Evolutionary conservation across 2,329 filamentous ascomycete species (phyloP).

Genomic region (Claviceps sp.): DNA sequence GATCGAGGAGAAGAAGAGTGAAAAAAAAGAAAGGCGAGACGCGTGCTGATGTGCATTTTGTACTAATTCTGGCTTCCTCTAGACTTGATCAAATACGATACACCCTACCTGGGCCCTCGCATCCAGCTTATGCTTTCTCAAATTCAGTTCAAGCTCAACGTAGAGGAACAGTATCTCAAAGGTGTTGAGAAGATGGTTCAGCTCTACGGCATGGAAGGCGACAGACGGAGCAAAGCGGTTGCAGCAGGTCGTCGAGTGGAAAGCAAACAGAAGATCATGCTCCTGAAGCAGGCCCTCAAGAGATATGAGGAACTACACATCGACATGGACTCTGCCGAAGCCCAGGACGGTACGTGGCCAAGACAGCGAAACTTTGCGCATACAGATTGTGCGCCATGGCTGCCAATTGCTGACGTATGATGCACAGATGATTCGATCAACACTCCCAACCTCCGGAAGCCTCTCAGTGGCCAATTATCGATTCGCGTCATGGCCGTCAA

Average conservation of each 20-base stretch:
- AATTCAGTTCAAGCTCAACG: slow-evolving; percentile 95
- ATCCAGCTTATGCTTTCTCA: slow-evolving; percentile 99
- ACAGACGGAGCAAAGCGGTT: slow-evolving; percentile 88
- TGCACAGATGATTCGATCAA: slow-evolving; percentile 84
- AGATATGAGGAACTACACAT: slow-evolving; percentile 96
- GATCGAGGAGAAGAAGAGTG: not conserved
- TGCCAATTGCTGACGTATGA: not conserved
- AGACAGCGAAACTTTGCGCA: not conserved
- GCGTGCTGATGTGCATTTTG: not conserved
- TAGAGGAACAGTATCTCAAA: slow-evolving; percentile 97
- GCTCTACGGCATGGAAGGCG: slow-evolving; percentile 92
- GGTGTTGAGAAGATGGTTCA: slow-evolving; percentile 99
- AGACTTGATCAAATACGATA: slow-evolving; percentile 99
- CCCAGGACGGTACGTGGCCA: slow-evolving; percentile 57
- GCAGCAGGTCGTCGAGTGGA: slow-evolving; percentile 81
- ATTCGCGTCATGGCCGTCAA: slow-evolving; percentile 80
- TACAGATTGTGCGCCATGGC: not conserved
- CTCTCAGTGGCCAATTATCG: slow-evolving; percentile 80
- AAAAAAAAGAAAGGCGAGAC: not conserved
- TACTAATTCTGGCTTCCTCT: not conserved
- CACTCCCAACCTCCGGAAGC: slow-evolving; percentile 86
- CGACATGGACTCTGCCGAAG: slow-evolving; percentile 70
- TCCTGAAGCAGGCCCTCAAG: slow-evolving; percentile 90
- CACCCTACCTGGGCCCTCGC: slow-evolving; percentile 82
- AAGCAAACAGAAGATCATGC: slow-evolving; percentile 94